A percentile compares a stretch with the other conserved stretches of the same genome.
phyloP scores from a whole-genome alignment of 768 basidiomycete genomes.

The Sistotremastrum suecicum region DNA sequence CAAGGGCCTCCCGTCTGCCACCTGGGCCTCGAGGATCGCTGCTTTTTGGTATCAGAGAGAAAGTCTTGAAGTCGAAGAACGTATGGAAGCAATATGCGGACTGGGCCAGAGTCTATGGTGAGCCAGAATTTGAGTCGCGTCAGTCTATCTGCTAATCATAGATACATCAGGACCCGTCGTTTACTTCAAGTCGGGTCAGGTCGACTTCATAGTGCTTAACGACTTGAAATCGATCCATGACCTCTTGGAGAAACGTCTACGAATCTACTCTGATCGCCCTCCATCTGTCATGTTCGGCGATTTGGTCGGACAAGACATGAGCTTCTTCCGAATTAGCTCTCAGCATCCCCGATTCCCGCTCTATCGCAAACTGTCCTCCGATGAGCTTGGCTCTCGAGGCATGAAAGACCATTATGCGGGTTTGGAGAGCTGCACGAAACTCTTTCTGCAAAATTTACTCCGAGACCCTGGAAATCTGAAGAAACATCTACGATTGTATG shows the following conservation, averaged over 20 bases:
- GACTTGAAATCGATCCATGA: conserved; percentile 26
- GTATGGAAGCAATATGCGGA: conserved; percentile 10
- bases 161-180: conserved; percentile 27
- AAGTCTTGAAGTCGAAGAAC: too few species aligned
- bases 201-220: conserved; percentile 33
- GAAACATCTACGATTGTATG: too few species aligned
- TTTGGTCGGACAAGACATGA: conserved; percentile 25
- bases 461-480: too few species aligned
- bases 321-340: conserved; percentile 31
- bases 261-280: conserved; percentile 39
- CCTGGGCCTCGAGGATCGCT: too few species aligned
- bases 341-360: conserved; percentile 21
- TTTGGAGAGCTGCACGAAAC: too few species aligned
- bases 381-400: conserved; percentile 21
- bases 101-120: conserved; percentile 15
- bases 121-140: background rate
- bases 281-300: conserved; percentile 27
- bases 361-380: conserved; percentile 28
- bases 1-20: too few species aligned
- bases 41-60: too few species aligned
- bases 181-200: conserved; percentile 31
- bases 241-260: conserved; percentile 32
- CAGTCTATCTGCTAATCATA: too few species aligned
- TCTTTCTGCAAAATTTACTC: too few species aligned
- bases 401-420: conserved; percentile 16